Evolutionary conservation across 257 asterid species (phyloP), one percentile per base, ranked within the genome.

Genomic region (Salvia rosmarinus): DNA sequence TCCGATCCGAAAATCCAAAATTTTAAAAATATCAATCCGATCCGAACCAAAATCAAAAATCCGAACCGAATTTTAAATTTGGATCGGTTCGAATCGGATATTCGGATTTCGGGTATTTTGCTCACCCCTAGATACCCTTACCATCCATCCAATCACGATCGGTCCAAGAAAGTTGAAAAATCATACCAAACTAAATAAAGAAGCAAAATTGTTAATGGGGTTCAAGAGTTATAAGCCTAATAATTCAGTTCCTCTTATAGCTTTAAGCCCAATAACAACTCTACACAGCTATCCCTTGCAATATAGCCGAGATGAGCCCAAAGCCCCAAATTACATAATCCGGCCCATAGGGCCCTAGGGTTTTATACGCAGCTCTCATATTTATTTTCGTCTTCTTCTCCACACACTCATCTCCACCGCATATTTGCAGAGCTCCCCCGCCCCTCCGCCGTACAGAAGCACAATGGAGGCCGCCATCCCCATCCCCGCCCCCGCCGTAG

Each of bases 281-380:
- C 5, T 62, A 19, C 37, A 39, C 2, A 56, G 1, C 23, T 5
- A 16, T 34, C 61, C 61, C 12, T n/a, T 16, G 5, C 16, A 30
- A 66, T 5, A 0, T 8, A 20, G 0, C 1, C 34, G 12, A 0
- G 2, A 28, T 28, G 6, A 28, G 40, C 63, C 40, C 35, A 32
- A 37, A 17, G 44, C 50, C 50, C 49, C 50, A 32, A 61, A 9
- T 9, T 4, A 8, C 11, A 10, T 5, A 0, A 16, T 10, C 3
- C 16, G 50, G 35, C 23, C 72, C 46, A 67, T 13, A 32, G 64
- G 73, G 52, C 44, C 51, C 78, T 72, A 71, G 77, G 81, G 81
- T 71, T 71, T 71, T 60, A 9, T 11, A 34, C 40, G 16, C 4
- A 4, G 64, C 34, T 17, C 59, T 11, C 42, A 34, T 77, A 72